Evolutionary conservation across 2,329 filamentous ascomycete species (phyloP), one percentile per base, ranked within the genome.

Genomic region (Claviceps spartinae): DNA sequence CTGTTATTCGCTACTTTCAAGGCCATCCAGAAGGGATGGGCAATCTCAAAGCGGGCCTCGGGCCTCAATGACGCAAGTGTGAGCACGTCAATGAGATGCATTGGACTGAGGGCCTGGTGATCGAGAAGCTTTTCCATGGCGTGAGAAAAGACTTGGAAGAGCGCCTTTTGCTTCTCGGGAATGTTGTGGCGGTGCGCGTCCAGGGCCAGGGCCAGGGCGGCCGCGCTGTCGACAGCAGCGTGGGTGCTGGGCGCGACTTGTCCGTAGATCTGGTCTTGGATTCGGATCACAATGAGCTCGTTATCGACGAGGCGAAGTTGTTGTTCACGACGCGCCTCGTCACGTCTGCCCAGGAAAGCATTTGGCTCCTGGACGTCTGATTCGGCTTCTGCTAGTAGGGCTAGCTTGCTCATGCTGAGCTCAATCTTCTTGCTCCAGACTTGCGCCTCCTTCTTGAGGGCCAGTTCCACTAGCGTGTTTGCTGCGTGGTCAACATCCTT

Each of bases 341-440:
- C 66, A 2, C 60, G 50, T 55, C 67, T 60, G 41, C 63, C 61
- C 56, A 75, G 69, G 52, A 73, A 65, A 50, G 65, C 61, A 51
- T 68, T 62, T 48, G 48, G 48, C 9, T 34, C 24, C 40, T 54
- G 42, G 5, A 51, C 47, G n/a, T 36, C 48, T 6, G 30, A 62
- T 50, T 70, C 66, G 7, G 70, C 73, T 41, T 82, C 79, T 16
- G 87, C 87, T 57, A 96, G 69, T 51, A 82, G 75, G 16, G 83
- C 79, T 47, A 98, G 75, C 67, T 96, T 97, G 38, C 87, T 86
- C 41, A 98, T 75, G 54, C 88, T 95, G 26, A 97, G 72, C 67
- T 97, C 86, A 37, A 95, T 86, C 66, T 94, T 93, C 71, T 95
- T 94, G 69, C 82, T 88, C 91, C 91, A 97, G 4, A 93, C 70